phyloP scores from a whole-genome alignment of 148 eudicot species.

The Chenopodium formosanum region DNA sequence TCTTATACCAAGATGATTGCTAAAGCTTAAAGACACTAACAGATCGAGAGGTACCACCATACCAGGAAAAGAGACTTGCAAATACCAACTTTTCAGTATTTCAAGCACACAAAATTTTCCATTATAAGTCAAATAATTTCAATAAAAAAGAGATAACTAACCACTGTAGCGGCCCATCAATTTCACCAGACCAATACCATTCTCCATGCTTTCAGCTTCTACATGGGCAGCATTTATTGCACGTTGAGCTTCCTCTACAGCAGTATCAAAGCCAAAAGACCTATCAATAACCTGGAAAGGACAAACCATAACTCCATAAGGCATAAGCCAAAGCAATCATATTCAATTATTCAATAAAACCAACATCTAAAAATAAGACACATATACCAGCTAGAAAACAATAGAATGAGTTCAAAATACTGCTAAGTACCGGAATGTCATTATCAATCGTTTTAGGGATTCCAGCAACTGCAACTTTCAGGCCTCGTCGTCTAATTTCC shows the following conservation, averaged over 20 bases:
- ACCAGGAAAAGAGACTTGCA: constrained; percentile 4
- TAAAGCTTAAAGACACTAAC: background rate
- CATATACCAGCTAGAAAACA: constrained; percentile 1
- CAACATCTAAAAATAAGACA: constrained; percentile 4
- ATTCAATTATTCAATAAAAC: constrained; percentile 9
- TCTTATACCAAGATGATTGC: background rate
- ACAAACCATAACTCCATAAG: constrained; percentile 2
- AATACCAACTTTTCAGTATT: background rate
- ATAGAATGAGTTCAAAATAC: background rate
- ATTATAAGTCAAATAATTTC: background rate
- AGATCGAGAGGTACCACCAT: background rate
- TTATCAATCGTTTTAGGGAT: constrained; percentile 97
- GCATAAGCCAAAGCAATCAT: constrained; percentile 4
- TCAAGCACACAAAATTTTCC: background rate
- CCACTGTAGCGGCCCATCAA: constrained; percentile 98
- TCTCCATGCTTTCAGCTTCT: constrained; percentile 94
- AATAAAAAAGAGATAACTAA: constrained; percentile 29
- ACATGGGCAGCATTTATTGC: constrained; percentile 99
- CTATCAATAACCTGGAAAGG: constrained; percentile 79
- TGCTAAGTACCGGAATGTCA: constrained; percentile 77
- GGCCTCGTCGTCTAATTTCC: constrained; percentile 81
- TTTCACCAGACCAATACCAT: constrained; percentile 91
- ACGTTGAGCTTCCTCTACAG: constrained; percentile 98
- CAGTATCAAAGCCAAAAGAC: constrained; percentile 98
- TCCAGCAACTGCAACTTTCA: constrained; percentile 79